These are phyloP conservation scores for Ogataea populi-albae DNA, from an alignment of 805 yeast species.

Conservation along the genomic window DNA sequence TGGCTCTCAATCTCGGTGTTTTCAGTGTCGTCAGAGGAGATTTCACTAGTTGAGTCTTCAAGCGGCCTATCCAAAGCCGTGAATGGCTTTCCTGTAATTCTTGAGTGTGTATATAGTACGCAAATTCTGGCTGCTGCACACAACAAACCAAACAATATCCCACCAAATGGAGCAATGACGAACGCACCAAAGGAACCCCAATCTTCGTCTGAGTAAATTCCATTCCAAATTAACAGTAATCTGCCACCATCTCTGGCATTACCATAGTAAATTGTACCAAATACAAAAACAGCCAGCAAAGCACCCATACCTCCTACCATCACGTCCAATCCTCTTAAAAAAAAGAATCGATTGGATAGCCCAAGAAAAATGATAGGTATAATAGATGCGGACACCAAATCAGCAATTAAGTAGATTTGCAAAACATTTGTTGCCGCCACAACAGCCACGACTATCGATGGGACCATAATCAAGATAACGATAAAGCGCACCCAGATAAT, in stretches of 20 bases:
- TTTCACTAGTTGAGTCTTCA: slow-evolving; percentile 13
- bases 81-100: slow-evolving; percentile 37
- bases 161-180: slow-evolving; percentile 85
- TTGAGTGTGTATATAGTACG: slow-evolving; percentile 32
- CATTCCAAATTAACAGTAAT: slow-evolving; percentile 71
- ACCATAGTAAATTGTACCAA: slow-evolving; percentile 77
- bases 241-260: slow-evolving; percentile 74
- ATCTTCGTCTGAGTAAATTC: slow-evolving; percentile 70
- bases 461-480: slow-evolving; percentile 78
- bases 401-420: slow-evolving; percentile 87
- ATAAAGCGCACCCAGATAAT: slow-evolving; percentile 63
- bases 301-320: slow-evolving; percentile 85
- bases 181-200: slow-evolving; percentile 97
- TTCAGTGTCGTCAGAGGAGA: slow-evolving; percentile 9
- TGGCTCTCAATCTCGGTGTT: slow-evolving; percentile 8
- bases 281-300: slow-evolving; percentile 71
- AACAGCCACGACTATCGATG: slow-evolving; percentile 80
- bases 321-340: slow-evolving; percentile 74
- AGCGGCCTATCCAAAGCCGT: slow-evolving; percentile 43
- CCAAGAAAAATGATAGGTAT: slow-evolving; percentile 85
- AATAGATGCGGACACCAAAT: slow-evolving; percentile 80
- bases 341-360: slow-evolving; percentile 62
- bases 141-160: slow-evolving; percentile 54
- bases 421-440: slow-evolving; percentile 78
- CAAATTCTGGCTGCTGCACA: slow-evolving; percentile 49